phyloP scores from a whole-genome alignment of 768 basidiomycete species.

The Glaciozyma antarctica region DNA sequence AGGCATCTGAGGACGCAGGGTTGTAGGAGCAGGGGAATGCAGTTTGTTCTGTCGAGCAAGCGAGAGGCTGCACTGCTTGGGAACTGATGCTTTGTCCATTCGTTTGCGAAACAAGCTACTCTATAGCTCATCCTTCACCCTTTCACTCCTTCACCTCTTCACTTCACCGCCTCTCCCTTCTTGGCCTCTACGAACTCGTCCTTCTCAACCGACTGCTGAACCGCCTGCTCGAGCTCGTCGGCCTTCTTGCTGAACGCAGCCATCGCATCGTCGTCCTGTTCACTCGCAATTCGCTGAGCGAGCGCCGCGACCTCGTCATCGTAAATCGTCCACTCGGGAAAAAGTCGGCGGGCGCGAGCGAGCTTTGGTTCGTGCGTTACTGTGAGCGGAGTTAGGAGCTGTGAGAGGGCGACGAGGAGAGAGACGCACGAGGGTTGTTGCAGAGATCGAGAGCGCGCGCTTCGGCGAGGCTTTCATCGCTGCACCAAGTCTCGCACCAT shows the following conservation, averaged over 20 bases:
- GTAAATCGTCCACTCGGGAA: conserved; percentile 96
- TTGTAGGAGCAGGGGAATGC: background rate
- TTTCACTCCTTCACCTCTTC: background rate
- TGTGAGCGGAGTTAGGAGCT: background rate
- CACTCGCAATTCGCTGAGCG: conserved; percentile 57
- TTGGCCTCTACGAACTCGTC: conserved; percentile 21
- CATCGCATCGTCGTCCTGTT: conserved; percentile 44
- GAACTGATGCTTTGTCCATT: too few relatives aligned
- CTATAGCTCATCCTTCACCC: conserved; percentile 21
- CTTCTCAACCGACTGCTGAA: conserved; percentile 29
- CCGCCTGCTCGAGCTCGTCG: conserved; percentile 32
- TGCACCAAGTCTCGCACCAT: conserved; percentile 99
- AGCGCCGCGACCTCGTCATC: conserved; percentile 82
- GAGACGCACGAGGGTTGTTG: conserved; percentile 68
- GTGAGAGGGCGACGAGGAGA: too few relatives aligned
- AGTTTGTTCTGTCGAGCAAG: background rate
- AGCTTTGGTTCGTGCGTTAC: conserved; percentile 87
- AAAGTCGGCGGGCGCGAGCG: conserved; percentile 69
- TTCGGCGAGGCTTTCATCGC: conserved; percentile 38
- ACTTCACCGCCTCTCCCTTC: background rate
- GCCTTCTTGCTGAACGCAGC: conserved; percentile 41
- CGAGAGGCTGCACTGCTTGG: background rate
- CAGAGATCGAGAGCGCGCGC: conserved; percentile 76
- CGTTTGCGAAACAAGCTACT: background rate
- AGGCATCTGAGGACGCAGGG: conserved; percentile 43